Conservation (phyloP, 2,329 filamentous ascomycete species). For the Gnomoniopsis smithogilvyi region DNA sequence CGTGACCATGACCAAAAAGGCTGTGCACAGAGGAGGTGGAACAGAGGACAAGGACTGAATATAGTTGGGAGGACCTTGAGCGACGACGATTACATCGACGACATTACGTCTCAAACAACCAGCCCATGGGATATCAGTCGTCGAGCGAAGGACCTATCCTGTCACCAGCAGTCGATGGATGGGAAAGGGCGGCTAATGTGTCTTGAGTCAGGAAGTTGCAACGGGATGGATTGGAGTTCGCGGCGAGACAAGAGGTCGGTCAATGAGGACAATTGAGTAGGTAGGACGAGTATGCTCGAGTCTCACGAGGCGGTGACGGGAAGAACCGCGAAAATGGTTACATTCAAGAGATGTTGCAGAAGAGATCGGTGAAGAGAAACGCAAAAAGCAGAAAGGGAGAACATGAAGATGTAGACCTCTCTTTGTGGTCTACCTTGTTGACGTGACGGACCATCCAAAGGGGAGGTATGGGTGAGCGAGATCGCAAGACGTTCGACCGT, state of each 20-base stretch:
- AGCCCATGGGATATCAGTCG: neutral
- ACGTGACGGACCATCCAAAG: too few species aligned
- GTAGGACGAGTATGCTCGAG: neutral
- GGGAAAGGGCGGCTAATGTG: neutral
- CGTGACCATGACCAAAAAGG: constrained; percentile 5
- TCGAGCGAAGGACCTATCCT: neutral
- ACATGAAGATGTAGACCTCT: too few species aligned
- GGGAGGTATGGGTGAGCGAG: too few species aligned
- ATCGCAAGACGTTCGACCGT: too few species aligned
- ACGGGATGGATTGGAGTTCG: neutral
- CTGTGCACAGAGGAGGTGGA: constrained; percentile 1
- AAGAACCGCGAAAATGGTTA: neutral
- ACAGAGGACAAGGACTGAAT: constrained; percentile 3
- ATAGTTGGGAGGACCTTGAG: constrained; percentile 3
- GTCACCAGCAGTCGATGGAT: neutral
- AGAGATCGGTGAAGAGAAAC: neutral
- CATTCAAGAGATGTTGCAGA: neutral
- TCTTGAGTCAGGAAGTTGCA: neutral
- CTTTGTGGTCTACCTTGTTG: too few species aligned
- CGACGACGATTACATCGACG: neutral
- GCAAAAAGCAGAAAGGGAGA: neutral
- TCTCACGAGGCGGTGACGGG: neutral
- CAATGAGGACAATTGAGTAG: neutral
- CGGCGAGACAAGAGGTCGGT: neutral
- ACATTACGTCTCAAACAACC: neutral